phyloP scores from a whole-genome alignment of 768 basidiomycete genomes.

The Termitomyces sp. region DNA sequence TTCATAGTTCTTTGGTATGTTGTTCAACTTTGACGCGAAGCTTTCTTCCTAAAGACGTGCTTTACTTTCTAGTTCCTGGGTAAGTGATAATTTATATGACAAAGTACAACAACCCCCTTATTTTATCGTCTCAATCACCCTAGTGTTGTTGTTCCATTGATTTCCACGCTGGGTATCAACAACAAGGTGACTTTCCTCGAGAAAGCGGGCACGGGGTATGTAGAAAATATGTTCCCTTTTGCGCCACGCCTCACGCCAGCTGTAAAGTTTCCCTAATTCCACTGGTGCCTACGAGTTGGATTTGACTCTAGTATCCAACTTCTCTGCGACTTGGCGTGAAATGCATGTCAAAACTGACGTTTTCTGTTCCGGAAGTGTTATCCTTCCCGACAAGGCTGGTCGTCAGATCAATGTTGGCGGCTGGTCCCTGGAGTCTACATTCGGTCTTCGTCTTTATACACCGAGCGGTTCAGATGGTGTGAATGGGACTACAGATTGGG shows the following conservation, averaged over 20 bases:
- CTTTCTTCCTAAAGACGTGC: not conserved
- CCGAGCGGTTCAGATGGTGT: constrained; percentile 64
- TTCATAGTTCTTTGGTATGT: constrained; percentile 41
- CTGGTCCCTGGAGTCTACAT: constrained; percentile 68
- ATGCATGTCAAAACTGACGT: constrained; percentile 78
- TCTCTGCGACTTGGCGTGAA: constrained; percentile 58
- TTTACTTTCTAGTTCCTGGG: constrained; percentile 35
- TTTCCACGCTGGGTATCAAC: constrained; percentile 74
- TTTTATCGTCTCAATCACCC: not conserved
- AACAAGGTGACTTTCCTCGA: constrained; percentile 80
- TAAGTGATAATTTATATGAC: constrained; percentile 19
- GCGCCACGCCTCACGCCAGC: constrained; percentile 2
- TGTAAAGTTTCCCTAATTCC: constrained; percentile 44
- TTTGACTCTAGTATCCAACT: constrained; percentile 44
- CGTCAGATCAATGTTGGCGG: constrained; percentile 64
- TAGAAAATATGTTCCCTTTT: not conserved
- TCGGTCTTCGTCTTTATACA: constrained; percentile 65
- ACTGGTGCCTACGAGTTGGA: constrained; percentile 82
- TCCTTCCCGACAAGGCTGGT: constrained; percentile 69
- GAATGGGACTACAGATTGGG: constrained; percentile 76
- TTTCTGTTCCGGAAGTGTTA: constrained; percentile 70
- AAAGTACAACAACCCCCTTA: not conserved
- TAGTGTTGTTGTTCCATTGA: constrained; percentile 66
- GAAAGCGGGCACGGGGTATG: constrained; percentile 60
- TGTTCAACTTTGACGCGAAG: not conserved